Percentiles rank a stretch among this genome's conserved stretches.
Conservation (phyloP, 192 early-diverging fungal genomes). For the Entomortierella parvispora region DNA sequence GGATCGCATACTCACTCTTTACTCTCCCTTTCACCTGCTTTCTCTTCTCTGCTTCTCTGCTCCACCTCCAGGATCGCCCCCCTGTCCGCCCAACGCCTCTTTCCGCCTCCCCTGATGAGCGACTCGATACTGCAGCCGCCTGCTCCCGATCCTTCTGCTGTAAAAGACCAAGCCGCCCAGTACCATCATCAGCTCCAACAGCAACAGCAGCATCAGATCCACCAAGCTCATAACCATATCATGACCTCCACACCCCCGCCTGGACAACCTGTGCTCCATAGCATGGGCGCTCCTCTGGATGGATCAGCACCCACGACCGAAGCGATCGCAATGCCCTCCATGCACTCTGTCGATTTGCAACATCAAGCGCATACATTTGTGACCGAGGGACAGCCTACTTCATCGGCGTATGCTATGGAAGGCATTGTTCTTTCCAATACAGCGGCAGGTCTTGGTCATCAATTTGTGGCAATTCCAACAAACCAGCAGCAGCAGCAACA, state of each 20-base stretch:
- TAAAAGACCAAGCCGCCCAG: conserved; percentile 9
- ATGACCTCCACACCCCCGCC: background rate
- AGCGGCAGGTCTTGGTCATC: background rate
- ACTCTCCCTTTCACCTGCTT: too few species aligned
- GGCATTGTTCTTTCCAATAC: conserved; percentile 23
- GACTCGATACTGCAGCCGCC: conserved; percentile 5
- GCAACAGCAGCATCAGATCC: conserved; percentile 1
- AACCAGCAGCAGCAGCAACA: conserved; percentile 22
- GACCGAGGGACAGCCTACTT: background rate
- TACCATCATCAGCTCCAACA: conserved; percentile 3
- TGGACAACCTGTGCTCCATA: background rate
- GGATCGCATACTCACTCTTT: too few species aligned
- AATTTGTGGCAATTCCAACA: conserved; percentile 4
- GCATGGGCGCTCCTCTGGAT: conserved; percentile 14
- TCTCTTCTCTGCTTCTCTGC: too few species aligned
- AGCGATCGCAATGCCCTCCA: too few species aligned
- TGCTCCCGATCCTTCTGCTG: conserved; percentile 13
- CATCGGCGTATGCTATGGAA: conserved; percentile 34
- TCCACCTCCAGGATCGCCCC: too few species aligned
- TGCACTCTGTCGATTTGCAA: conserved; percentile 8
- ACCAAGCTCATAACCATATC: background rate
- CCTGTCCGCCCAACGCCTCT: background rate
- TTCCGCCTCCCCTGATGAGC: conserved; percentile 16
- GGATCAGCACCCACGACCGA: background rate
- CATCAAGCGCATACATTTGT: background rate